phyloP scores from a whole-genome alignment of 2,329 filamentous ascomycete genomes.

The Monosporascus sp. region DNA sequence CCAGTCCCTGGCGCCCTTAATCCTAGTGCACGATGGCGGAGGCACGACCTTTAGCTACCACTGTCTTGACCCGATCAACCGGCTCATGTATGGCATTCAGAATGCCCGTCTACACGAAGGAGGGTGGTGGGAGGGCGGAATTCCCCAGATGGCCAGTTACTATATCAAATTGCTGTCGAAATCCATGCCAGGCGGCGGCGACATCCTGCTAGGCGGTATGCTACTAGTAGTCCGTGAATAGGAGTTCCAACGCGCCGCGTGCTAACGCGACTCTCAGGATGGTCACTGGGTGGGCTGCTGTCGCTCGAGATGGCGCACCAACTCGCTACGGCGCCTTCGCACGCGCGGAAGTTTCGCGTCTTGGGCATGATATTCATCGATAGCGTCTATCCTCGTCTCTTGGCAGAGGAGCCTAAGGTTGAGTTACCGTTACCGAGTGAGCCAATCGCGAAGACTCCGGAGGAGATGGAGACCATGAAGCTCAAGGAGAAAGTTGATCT shows the following conservation, averaged over 20 bases:
- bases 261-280: conserved; percentile 27
- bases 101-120: conserved; percentile 48
- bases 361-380: conserved; percentile 50
- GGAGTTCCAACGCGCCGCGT: neutral
- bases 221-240: neutral
- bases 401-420: conserved; percentile 10
- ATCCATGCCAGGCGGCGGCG: conserved; percentile 29
- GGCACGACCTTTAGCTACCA: conserved; percentile 56
- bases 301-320: conserved; percentile 45
- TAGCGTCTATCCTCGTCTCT: conserved; percentile 34
- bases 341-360: conserved; percentile 30
- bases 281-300: conserved; percentile 50
- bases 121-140: conserved; percentile 43
- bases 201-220: conserved; percentile 44
- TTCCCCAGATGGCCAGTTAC: conserved; percentile 48
- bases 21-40: conserved; percentile 57
- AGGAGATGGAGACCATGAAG: conserved; percentile 23
- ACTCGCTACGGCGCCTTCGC: conserved; percentile 29
- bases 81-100: conserved; percentile 48
- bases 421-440: conserved; percentile 15
- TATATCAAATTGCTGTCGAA: conserved; percentile 43
- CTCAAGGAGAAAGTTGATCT: conserved; percentile 25
- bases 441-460: conserved; percentile 20
- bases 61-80: conserved; percentile 43
- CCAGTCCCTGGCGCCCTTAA: conserved; percentile 35